These are phyloP conservation scores for Tylopilus sp. DNA, from an alignment of 768 basidiomycete genomes.

Conservation along the genomic window DNA sequence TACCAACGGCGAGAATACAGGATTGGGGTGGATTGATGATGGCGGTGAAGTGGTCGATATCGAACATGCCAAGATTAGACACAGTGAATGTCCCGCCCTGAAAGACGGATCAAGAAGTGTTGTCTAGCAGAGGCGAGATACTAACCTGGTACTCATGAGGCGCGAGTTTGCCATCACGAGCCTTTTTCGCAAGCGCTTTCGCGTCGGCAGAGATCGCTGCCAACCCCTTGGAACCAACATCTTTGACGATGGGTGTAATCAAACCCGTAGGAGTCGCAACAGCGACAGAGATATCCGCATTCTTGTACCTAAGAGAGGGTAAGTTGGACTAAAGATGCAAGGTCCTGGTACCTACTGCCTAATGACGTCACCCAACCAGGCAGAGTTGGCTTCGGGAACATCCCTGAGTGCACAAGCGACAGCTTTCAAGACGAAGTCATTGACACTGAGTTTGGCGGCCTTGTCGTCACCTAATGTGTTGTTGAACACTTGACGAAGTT, in stretches of 20 bases:
- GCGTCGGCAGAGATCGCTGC: slow-evolving; percentile 90
- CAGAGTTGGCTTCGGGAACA: slow-evolving; percentile 97
- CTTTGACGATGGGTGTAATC: slow-evolving; percentile 96
- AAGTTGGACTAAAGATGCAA: background rate
- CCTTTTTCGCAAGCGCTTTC: slow-evolving; percentile 91
- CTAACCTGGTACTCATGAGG: slow-evolving; percentile 93
- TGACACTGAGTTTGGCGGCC: slow-evolving; percentile 89
- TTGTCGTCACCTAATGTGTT: slow-evolving; percentile 82
- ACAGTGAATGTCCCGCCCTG: slow-evolving; percentile 98
- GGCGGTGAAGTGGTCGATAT: slow-evolving; percentile 92
- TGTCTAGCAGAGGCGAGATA: background rate
- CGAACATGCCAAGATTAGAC: slow-evolving; percentile 99
- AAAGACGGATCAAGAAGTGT: background rate
- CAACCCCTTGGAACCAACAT: slow-evolving; percentile 89
- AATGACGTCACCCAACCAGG: slow-evolving; percentile 95
- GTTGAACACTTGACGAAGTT: slow-evolving; percentile 96
- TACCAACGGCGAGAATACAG: slow-evolving; percentile 94
- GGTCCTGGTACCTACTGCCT: slow-evolving; percentile 64
- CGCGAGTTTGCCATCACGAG: slow-evolving; percentile 92
- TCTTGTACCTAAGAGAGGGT: slow-evolving; percentile 68
- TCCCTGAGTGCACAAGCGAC: slow-evolving; percentile 86
- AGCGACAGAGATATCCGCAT: slow-evolving; percentile 95
- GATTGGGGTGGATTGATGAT: slow-evolving; percentile 99
- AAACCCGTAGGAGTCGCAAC: slow-evolving; percentile 95
- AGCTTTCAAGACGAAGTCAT: slow-evolving; percentile 98